These are phyloP conservation scores for Erodium moschatum DNA, from an alignment of 441 rosid genomes.

Conservation along the genomic window DNA sequence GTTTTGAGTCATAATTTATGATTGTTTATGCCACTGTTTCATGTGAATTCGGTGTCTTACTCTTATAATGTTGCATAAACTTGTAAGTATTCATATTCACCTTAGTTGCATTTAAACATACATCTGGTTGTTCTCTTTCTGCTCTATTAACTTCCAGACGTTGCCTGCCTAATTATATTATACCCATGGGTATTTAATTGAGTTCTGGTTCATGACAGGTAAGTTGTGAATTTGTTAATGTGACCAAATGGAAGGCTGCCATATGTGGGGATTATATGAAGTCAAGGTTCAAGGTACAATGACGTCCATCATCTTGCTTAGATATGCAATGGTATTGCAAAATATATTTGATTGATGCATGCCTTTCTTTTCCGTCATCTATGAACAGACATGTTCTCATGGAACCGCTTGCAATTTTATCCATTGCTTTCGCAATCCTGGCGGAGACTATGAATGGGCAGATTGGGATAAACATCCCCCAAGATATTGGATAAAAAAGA, in stretches of 20 bases:
- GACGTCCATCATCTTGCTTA: background rate
- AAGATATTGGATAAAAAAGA: conserved; percentile 69
- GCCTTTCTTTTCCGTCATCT: conserved; percentile 13
- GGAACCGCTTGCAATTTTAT: conserved; percentile 90
- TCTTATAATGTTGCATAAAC: conserved; percentile 1
- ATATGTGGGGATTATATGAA: conserved; percentile 95
- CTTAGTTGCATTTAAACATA: background rate
- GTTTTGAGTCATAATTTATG: background rate
- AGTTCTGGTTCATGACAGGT: conserved; percentile 40
- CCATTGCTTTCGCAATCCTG: conserved; percentile 92
- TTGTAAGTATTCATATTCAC: background rate
- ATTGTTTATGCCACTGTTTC: background rate
- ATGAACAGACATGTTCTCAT: conserved; percentile 70
- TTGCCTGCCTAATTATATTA: conserved; percentile 7
- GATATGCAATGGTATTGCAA: background rate
- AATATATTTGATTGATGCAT: conserved; percentile 6
- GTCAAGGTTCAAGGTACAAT: conserved; percentile 53
- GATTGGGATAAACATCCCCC: conserved; percentile 91
- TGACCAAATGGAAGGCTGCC: conserved; percentile 84
- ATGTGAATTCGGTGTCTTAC: background rate
- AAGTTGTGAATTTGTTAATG: conserved; percentile 73
- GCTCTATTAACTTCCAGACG: conserved; percentile 11
- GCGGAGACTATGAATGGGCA: conserved; percentile 98
- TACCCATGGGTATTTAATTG: conserved; percentile 4
- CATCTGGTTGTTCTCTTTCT: conserved; percentile 3